Evolutionary conservation across 495 filamentous ascomycete species (phyloP).

Genomic region (Penicillium riverlandense): DNA sequence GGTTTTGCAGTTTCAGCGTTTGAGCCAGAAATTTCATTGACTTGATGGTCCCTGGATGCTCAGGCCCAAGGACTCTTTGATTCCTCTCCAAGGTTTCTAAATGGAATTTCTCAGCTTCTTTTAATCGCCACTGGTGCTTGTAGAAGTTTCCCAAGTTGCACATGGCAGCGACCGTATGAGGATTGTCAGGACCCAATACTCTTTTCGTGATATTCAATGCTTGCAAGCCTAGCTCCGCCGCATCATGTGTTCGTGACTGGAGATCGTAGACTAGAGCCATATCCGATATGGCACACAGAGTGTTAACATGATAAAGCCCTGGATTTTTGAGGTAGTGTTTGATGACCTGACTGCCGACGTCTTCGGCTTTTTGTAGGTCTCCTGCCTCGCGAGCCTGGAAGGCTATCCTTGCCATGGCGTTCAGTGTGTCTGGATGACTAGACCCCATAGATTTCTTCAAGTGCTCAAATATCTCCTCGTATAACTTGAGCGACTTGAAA

Average conservation of each 20-base stretch:
- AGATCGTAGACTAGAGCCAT: constrained; percentile 2
- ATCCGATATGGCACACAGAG: constrained; percentile 4
- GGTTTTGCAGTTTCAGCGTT: neutral
- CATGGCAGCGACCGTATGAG: constrained; percentile 2
- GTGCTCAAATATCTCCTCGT: neutral
- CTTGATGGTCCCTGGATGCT: neutral
- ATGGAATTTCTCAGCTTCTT: constrained; percentile 2
- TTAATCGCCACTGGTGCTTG: constrained; percentile 1
- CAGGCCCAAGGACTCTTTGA: neutral
- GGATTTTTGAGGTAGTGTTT: neutral
- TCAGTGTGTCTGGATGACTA: neutral
- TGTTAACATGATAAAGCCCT: neutral
- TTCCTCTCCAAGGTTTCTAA: neutral
- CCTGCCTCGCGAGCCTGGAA: neutral
- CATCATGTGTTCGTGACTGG: constrained; percentile 3
- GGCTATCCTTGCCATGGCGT: neutral
- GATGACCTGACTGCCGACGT: constrained; percentile 4
- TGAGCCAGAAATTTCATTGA: neutral
- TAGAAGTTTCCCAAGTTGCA: neutral
- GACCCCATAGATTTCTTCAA: neutral
- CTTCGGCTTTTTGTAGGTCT: neutral
- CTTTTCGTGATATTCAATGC: neutral
- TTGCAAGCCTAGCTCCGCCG: neutral
- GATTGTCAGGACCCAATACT: constrained; percentile 3
- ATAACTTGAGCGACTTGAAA: neutral